Evolutionary conservation across 192 early-diverging fungal genomes (phyloP).

Genomic region (Glomus cerebriforme): DNA sequence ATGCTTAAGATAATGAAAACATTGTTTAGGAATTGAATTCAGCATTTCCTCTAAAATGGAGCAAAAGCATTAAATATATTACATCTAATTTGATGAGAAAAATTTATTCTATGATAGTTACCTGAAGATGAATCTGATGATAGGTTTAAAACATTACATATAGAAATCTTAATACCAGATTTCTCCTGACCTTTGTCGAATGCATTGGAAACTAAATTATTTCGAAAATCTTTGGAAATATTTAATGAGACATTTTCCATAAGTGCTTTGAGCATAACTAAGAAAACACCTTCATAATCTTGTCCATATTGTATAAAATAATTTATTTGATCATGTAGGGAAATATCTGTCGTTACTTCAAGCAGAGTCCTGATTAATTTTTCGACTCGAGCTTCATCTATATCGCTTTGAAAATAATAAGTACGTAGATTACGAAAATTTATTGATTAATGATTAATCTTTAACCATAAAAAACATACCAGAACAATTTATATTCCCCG

Average conservation of each 20-base stretch:
- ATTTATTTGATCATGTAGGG: not conserved
- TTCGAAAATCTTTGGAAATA: not conserved
- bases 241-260: not conserved
- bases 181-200: not conserved
- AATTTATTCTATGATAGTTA: not conserved
- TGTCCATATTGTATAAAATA: not conserved
- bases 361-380: not conserved
- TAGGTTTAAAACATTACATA: not conserved
- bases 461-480: not conserved
- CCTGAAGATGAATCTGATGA: not conserved
- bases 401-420: not conserved
- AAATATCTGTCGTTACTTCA: not conserved
- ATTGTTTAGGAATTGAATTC: not conserved
- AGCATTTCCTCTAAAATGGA: slow-evolving; percentile 1
- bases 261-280: not conserved
- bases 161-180: slow-evolving; percentile 3
- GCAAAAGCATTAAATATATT: not conserved
- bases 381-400: not conserved
- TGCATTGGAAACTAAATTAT: not conserved
- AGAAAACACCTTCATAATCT: slow-evolving; percentile 4
- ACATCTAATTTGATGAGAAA: no score
- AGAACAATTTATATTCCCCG: not conserved
- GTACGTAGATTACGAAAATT: not conserved
- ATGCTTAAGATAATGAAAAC: slow-evolving; percentile 9
- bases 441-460: not conserved